Conservation (phyloP, 345 rosid genomes). For the Crucihimalaya himalaica region DNA sequence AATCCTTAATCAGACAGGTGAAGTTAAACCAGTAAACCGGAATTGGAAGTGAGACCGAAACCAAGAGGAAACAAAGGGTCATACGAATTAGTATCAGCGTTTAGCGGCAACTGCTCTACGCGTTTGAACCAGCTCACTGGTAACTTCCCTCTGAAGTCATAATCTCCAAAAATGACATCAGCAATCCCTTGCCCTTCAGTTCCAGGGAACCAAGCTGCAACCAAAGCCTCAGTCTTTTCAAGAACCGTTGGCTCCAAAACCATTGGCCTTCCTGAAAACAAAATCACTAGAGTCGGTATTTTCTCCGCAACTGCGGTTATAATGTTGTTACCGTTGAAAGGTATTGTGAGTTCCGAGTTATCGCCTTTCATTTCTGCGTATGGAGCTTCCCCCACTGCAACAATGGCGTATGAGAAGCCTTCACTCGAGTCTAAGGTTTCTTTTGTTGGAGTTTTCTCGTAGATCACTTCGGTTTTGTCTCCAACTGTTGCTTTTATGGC, state of each 20-base stretch:
- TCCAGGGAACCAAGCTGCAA: constrained; percentile 95
- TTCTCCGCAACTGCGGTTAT: constrained; percentile 54
- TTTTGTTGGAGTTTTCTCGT: constrained; percentile 59
- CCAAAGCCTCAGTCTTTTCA: constrained; percentile 63
- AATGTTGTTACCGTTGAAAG: constrained; percentile 55
- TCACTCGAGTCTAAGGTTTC: constrained; percentile 47
- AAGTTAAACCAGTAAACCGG: constrained; percentile 16
- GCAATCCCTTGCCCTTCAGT: constrained; percentile 69
- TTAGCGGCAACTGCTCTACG: constrained; percentile 38
- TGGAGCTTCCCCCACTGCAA: constrained; percentile 78
- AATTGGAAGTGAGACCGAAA: constrained; percentile 45
- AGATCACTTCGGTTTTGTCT: constrained; percentile 61
- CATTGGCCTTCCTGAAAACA: constrained; percentile 79
- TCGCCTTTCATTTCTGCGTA: constrained; percentile 77
- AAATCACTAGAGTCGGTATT: constrained; percentile 61
- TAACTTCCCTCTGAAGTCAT: constrained; percentile 57
- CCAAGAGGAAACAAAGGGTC: constrained; percentile 71
- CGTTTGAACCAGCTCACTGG: constrained; percentile 79
- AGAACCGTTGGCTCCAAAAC: constrained; percentile 57
- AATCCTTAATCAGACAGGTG: not conserved
- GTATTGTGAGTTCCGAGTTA: constrained; percentile 60
- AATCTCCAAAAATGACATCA: constrained; percentile 71
- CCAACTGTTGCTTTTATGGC: constrained; percentile 66
- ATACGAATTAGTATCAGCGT: constrained; percentile 41
- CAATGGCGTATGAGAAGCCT: constrained; percentile 63